Base-by-base conservation (phyloP, 176 grass and related monocot species). In the Eremochloa ophiuroides region DNA sequence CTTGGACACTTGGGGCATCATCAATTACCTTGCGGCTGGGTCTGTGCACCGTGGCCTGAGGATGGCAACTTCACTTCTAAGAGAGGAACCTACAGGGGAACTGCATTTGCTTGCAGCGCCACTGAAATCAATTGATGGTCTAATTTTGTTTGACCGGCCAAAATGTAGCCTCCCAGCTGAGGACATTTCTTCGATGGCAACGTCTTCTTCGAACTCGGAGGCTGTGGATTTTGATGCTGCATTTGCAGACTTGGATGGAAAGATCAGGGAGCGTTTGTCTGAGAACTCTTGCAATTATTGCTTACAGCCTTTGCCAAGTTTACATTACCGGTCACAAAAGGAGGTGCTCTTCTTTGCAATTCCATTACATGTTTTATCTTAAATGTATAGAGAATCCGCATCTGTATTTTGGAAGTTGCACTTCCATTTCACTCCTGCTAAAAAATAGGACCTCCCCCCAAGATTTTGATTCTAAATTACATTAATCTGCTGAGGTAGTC, bases 1-100 rank as follows among this genome's bases (percentile, higher is more conserved):
- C 86, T 84, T 98, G 69, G 96, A 98, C 35, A 86, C 90, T 23
- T 95, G 92, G 92, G 96, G 96, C 67, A 95, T 98, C 66, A 98
- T 98, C 76, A 98, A 98, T 80, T 95, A 98, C 82, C 86, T 93
- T 16, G 93, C 88, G 3, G 43, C 85, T 72, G 88, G 89, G 17
- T 90, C 87, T 2, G 93, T 95, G 71, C 92, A 91, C 75, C 81
- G 73, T 1, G 90, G 86, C 35, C 79, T 88, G 18, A 94, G 93
- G 78, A 86, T 90, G 87, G 88, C 96, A 77, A 83, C 88, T 15
- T 87, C 92, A 0, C 90, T 95, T 69, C 77, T 98, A 30, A 95
- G 82, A 59, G 92, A 98, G 82, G 90, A 95, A 53, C 30, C 76
- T 26, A 72, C 73, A 10, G 88, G 95, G 42, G 95, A 91, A 37